Base-by-base conservation (phyloP, 1,139 yeast species). In the Blastobotrys capitulatus region DNA sequence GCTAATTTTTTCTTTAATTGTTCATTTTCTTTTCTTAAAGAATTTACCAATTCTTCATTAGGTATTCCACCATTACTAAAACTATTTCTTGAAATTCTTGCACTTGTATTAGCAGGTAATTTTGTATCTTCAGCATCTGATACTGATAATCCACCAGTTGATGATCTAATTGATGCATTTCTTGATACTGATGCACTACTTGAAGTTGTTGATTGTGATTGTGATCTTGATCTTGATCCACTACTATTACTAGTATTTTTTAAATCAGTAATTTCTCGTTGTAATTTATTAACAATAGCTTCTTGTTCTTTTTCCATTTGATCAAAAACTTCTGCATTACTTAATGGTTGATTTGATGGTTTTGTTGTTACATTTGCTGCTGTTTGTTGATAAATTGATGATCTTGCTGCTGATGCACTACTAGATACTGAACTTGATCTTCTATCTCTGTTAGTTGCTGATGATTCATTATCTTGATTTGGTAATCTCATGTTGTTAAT, bases 261-360 rank as follows among this genome's bases (percentile, higher is more conserved):
- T 43, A 67, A 52, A 8, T 54, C 52, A 22, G 57, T 53, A 42
- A 67, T 66, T 52, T 67, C 71, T 22, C 70, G 60, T 54, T 67
- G 70, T 25, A 67, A 56, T 54, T 61, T 61, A 56, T 67, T 67
- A 41, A 67, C 70, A 38, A 67, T 65, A 5, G 70, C 70, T 52
- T 67, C 71, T 52, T 67, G 69, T 55, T 67, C 71, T 25, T 62
- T 55, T 50, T 65, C 69, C 52, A 65, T 57, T 27, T 61, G 62
- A 42, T 62, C 66, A 44, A 55, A 59, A 4, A 62, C 52, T 40
- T 62, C 65, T 5, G 55, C 63, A 19, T 53, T 43, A 37, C 37
- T 45, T 38, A 38, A 38, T 2, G 55, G 40, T 25, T 43, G 40
- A 6, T 29, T 32, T 9, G 38, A 12, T 19, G 44, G 43, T 15